Evolutionary conservation across 352 stramenopile genomes (phyloP).

Genomic region (Phytophthora agathidicida): DNA sequence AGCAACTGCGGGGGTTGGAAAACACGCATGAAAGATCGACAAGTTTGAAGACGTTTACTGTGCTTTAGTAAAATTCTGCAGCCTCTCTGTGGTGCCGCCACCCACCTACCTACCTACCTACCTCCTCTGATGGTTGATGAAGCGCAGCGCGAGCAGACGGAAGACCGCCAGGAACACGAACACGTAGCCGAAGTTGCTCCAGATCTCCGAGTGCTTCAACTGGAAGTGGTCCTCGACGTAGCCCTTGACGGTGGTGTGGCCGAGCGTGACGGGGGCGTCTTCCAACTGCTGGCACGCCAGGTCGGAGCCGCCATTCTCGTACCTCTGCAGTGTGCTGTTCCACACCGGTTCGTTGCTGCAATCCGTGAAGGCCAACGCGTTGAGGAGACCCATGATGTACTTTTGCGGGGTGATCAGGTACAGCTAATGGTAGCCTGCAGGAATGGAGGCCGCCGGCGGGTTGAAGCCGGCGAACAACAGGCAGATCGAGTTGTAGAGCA

Average conservation of each 20-base stretch:
- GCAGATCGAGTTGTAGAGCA: slow-evolving; percentile 17
- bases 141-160: slow-evolving; percentile 22
- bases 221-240: slow-evolving; percentile 36
- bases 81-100: no score
- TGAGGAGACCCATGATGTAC: slow-evolving; percentile 14
- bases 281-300: slow-evolving; percentile 10
- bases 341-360: slow-evolving; percentile 5
- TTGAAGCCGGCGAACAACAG: slow-evolving; percentile 17
- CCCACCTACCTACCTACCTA: no score
- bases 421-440: slow-evolving; percentile 13
- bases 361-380: slow-evolving; percentile 10
- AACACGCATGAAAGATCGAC: no score
- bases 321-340: not conserved
- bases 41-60: no score
- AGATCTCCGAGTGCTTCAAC: slow-evolving; percentile 32
- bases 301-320: not conserved
- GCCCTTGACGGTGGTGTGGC: slow-evolving; percentile 24
- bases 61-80: no score
- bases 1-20: no score
- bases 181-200: slow-evolving; percentile 31
- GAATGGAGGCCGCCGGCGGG: slow-evolving; percentile 9
- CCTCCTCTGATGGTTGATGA: slow-evolving; percentile 14
- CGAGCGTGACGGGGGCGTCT: slow-evolving; percentile 5
- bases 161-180: slow-evolving; percentile 30
- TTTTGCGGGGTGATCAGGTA: slow-evolving; percentile 18